Percentiles rank a stretch among this genome's conserved stretches.
Evolutionary conservation across 2,329 filamentous ascomycete species (phyloP).

Genomic region (Exutisphaerella laricina): DNA sequence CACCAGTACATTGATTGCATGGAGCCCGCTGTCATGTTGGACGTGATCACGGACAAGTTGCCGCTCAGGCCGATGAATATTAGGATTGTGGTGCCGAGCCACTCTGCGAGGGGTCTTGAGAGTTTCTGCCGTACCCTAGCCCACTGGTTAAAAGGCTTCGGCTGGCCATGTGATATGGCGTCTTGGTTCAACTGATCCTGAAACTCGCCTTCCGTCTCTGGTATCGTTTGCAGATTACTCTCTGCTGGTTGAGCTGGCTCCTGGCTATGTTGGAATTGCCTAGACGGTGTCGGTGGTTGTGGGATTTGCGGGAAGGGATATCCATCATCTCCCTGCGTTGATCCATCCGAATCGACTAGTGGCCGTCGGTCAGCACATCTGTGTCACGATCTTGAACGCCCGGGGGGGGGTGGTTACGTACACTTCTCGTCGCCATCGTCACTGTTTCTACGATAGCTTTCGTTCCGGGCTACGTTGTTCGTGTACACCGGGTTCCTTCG

Average conservation of each 20-base stretch:
- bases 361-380: not conserved
- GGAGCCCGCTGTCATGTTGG: constrained; percentile 24
- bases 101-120: constrained; percentile 59
- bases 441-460: not conserved
- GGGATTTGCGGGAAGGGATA: not conserved
- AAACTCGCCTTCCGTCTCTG: not conserved
- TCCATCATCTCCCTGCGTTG: constrained; percentile 1
- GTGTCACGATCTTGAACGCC: not conserved
- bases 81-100: constrained; percentile 43
- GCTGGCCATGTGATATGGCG: not conserved
- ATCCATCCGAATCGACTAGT: constrained; percentile 8
- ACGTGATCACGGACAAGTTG: constrained; percentile 38
- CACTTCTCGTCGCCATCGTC: not conserved
- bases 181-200: not conserved
- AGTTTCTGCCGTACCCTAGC: constrained; percentile 46
- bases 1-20: constrained; percentile 30
- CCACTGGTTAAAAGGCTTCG: constrained; percentile 43
- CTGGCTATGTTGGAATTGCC: not conserved
- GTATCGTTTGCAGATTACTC: not conserved
- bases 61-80: constrained; percentile 23
- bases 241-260: not conserved
- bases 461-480: too few species aligned
- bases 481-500: too few species aligned
- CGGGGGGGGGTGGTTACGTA: too few species aligned
- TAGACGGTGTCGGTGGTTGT: not conserved